A percentile compares a stretch with the other conserved stretches of the same genome.
Conservation (phyloP, 257 asterid species). For the Misopates orontium region DNA sequence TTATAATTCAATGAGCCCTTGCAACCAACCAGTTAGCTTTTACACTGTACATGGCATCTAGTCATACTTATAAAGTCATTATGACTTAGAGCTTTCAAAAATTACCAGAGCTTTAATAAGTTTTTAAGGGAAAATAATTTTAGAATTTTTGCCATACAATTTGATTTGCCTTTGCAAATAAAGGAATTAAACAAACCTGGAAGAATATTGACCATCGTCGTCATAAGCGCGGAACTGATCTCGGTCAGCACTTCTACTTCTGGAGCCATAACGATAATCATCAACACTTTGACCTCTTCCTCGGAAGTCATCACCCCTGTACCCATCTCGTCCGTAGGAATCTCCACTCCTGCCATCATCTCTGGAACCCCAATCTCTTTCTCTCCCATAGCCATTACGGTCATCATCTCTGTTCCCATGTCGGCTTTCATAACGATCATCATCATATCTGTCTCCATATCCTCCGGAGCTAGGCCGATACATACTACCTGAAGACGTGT, state of each 20-base stretch:
- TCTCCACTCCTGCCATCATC: constrained; percentile 81
- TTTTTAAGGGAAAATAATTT: no score
- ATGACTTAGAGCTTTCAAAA: no score
- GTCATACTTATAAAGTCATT: no score
- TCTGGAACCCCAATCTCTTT: constrained; percentile 19
- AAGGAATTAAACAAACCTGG: constrained; percentile 56
- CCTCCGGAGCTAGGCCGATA: constrained; percentile 58
- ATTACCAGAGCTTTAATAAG: no score
- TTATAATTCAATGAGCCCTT: no score
- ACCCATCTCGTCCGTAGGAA: constrained; percentile 58
- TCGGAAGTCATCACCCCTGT: constrained; percentile 65
- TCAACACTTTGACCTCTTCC: constrained; percentile 54
- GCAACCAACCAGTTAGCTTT: no score
- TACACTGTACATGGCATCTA: no score
- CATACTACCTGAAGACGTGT: constrained; percentile 61
- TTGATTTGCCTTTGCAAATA: constrained; percentile 12
- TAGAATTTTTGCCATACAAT: neutral
- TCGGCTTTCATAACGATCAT: constrained; percentile 58
- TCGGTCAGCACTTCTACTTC: constrained; percentile 82
- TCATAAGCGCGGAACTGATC: constrained; percentile 60
- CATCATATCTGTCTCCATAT: constrained; percentile 33
- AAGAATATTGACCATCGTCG: constrained; percentile 79
- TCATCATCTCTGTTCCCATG: constrained; percentile 78
- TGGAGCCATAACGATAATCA: constrained; percentile 30
- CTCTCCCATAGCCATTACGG: constrained; percentile 65